Evolutionary conservation across 352 stramenopile species (phyloP).

Genomic region (Globisporangium paddicum): DNA sequence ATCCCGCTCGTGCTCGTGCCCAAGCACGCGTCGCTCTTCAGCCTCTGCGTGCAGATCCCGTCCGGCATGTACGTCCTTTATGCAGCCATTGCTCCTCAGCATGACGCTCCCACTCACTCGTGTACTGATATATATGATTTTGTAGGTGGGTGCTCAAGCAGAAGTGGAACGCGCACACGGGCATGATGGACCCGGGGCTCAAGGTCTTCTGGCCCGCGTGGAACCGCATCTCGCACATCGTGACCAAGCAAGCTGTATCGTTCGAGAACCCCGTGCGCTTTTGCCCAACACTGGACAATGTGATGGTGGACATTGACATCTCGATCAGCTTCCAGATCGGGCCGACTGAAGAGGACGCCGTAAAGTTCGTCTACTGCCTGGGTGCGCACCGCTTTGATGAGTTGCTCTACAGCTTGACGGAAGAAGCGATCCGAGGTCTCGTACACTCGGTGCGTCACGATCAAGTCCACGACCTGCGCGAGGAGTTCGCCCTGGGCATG

Average conservation of each 20-base stretch:
- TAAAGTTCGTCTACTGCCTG: slow-evolving; percentile 84
- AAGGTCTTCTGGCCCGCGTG: slow-evolving; percentile 76
- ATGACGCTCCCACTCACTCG: too few relatives aligned
- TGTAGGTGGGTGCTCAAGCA: slow-evolving; percentile 75
- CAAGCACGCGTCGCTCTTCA: slow-evolving; percentile 29
- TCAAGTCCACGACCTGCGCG: slow-evolving; percentile 72
- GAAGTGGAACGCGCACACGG: slow-evolving; percentile 73
- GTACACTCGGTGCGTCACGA: slow-evolving; percentile 83
- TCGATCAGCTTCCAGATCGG: slow-evolving; percentile 88
- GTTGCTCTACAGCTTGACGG: slow-evolving; percentile 72
- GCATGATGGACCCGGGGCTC: slow-evolving; percentile 75
- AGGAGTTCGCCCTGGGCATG: slow-evolving; percentile 82
- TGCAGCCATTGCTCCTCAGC: slow-evolving; percentile 22
- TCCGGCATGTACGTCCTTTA: slow-evolving; percentile 40
- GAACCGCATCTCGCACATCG: slow-evolving; percentile 83
- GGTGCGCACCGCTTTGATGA: slow-evolving; percentile 82
- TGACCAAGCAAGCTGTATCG: slow-evolving; percentile 82
- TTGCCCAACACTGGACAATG: slow-evolving; percentile 81
- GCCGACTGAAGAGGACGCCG: slow-evolving; percentile 63
- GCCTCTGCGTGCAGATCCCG: slow-evolving; percentile 33
- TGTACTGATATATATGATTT: background rate
- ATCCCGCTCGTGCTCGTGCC: slow-evolving; percentile 72
- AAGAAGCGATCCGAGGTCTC: slow-evolving; percentile 73
- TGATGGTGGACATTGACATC: slow-evolving; percentile 89
- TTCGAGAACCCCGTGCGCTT: slow-evolving; percentile 70